These are phyloP conservation scores for Podila minutissima DNA, from an alignment of 192 early-diverging fungal species.

Conservation along the genomic window DNA sequence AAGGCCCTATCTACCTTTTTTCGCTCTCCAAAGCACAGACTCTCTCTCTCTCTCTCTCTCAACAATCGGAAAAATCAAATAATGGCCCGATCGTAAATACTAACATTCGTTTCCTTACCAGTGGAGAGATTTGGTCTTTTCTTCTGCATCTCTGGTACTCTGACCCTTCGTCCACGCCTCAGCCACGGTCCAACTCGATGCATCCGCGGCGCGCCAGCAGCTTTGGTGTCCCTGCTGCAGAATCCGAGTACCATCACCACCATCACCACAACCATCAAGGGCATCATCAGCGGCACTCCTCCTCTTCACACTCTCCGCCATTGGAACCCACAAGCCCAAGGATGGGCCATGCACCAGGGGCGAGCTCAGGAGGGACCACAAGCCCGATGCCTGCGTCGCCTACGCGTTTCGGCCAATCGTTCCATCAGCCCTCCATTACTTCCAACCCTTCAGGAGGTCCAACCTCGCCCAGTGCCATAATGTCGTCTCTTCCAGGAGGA, in stretches of 20 bases:
- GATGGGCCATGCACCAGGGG: background rate
- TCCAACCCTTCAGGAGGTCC: conserved; percentile 12
- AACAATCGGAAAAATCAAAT: background rate
- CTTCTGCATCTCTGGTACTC: conserved; percentile 49
- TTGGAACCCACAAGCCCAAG: conserved; percentile 23
- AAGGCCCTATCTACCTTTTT: background rate
- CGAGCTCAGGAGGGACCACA: conserved; percentile 2
- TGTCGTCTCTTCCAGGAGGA: conserved; percentile 33
- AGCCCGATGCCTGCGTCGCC: conserved; percentile 41
- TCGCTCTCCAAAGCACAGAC: background rate
- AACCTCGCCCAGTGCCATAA: conserved; percentile 17
- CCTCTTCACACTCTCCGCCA: background rate
- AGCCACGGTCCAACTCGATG: conserved; percentile 9
- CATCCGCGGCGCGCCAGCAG: conserved; percentile 23
- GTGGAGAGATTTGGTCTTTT: conserved; percentile 50
- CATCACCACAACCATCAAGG: background rate
- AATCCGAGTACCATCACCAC: background rate
- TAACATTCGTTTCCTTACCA: background rate
- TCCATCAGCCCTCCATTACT: conserved; percentile 34
- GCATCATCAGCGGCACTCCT: background rate
- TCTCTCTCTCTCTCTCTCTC: too few species aligned
- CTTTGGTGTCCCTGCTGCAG: conserved; percentile 7
- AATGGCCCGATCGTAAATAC: background rate
- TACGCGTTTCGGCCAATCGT: conserved; percentile 32
- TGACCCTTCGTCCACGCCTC: conserved; percentile 22